Evolutionary conservation across 495 filamentous ascomycete species (phyloP).

Genomic region (Hypomontagnella monticulosa): DNA sequence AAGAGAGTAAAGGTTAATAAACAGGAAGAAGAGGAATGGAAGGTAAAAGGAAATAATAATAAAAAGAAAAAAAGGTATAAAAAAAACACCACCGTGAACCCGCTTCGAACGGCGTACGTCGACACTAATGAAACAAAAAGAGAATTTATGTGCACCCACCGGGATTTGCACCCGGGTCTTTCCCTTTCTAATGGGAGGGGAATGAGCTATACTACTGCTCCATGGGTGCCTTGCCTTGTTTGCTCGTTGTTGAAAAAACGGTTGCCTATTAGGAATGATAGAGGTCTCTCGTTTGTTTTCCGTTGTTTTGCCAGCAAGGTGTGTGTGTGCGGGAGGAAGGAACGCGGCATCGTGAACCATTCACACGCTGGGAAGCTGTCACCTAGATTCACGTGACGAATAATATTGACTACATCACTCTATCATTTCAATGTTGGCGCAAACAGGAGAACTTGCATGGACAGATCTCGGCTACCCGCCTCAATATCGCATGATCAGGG

Average conservation of each 20-base stretch:
- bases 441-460: background rate
- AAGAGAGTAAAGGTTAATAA: no score
- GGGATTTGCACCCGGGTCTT: slow-evolving; percentile 48
- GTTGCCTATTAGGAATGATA: slow-evolving; percentile 1
- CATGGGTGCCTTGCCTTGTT: slow-evolving; percentile 21
- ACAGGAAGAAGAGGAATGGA: background rate
- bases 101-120: background rate
- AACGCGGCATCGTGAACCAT: background rate
- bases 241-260: background rate
- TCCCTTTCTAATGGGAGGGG: slow-evolving; percentile 47
- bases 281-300: background rate
- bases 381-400: no score
- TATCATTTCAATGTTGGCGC: no score
- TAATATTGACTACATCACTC: no score
- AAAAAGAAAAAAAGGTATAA: background rate
- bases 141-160: slow-evolving; percentile 38
- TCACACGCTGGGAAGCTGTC: no score
- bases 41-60: background rate
- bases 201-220: slow-evolving; percentile 46
- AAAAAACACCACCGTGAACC: background rate
- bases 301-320: no score
- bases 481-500: background rate
- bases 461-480: slow-evolving; percentile 31
- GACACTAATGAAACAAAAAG: slow-evolving; percentile 1
- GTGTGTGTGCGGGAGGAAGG: background rate